Evolutionary conservation across 1,139 yeast genomes (phyloP).

Genomic region (Scheffersomyces segobiensis): DNA sequence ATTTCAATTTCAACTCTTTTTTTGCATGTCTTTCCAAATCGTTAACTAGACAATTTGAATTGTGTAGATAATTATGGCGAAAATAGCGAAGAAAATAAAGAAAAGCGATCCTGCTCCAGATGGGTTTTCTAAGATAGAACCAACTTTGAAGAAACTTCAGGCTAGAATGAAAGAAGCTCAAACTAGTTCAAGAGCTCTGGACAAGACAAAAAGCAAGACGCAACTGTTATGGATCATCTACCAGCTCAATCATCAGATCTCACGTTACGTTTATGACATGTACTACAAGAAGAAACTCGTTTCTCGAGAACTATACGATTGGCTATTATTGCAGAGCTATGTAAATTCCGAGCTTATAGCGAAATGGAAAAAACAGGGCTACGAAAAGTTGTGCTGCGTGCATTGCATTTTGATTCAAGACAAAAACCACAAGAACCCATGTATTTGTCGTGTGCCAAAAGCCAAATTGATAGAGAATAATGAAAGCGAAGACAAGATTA

Average conservation of each 20-base stretch:
- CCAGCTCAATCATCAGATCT: conserved; percentile 70
- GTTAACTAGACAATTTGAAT: not conserved
- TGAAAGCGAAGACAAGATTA: conserved; percentile 32
- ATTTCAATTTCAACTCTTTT: conserved; percentile 1
- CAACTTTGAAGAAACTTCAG: conserved; percentile 65
- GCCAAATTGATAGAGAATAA: conserved; percentile 34
- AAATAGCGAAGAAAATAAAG: conserved; percentile 11
- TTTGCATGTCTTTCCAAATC: not conserved
- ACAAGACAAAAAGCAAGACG: conserved; percentile 38
- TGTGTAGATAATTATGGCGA: conserved; percentile 7
- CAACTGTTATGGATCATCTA: conserved; percentile 74
- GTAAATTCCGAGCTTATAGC: conserved; percentile 76
- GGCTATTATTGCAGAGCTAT: conserved; percentile 68
- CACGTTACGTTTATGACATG: conserved; percentile 74
- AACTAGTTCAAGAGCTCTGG: conserved; percentile 18
- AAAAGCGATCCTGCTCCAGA: conserved; percentile 53
- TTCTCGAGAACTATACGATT: conserved; percentile 68
- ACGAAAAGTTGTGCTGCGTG: conserved; percentile 83
- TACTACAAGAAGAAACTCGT: conserved; percentile 71
- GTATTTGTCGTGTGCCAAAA: conserved; percentile 86
- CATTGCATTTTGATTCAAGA: conserved; percentile 72
- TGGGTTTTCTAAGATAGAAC: conserved; percentile 74
- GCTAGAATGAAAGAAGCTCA: conserved; percentile 62
- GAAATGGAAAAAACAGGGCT: conserved; percentile 90
- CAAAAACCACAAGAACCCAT: conserved; percentile 64